Percentiles rank a stretch among this genome's conserved stretches.
phyloP scores from a whole-genome alignment of 2,329 filamentous ascomycete genomes.

The Phaeosphaeriaceae sp. region DNA sequence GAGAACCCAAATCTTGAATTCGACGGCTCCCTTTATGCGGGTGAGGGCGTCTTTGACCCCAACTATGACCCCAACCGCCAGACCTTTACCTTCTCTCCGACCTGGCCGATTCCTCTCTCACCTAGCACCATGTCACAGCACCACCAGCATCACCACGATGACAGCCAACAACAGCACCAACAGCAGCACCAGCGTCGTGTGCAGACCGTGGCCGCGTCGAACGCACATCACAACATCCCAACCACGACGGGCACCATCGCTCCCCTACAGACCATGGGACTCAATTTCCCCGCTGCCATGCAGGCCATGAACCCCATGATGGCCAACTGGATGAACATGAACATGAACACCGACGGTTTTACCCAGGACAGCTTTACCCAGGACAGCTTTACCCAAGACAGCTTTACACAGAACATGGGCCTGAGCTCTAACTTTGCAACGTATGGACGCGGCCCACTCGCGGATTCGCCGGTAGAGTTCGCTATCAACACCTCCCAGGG shows the following conservation, averaged over 20 bases:
- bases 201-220: constrained; percentile 35
- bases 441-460: constrained; percentile 49
- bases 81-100: constrained; percentile 38
- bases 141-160: constrained; percentile 9
- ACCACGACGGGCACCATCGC: constrained; percentile 37
- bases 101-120: constrained; percentile 49
- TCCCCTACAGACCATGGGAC: constrained; percentile 42
- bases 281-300: constrained; percentile 43
- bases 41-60: constrained; percentile 49
- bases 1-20: constrained; percentile 51
- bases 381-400: constrained; percentile 40
- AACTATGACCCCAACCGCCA: constrained; percentile 46
- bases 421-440: constrained; percentile 46
- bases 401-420: constrained; percentile 30
- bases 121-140: constrained; percentile 42
- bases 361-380: constrained; percentile 40
- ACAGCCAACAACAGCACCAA: constrained; percentile 22
- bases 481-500: constrained; percentile 48
- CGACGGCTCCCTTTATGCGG: constrained; percentile 42
- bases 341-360: constrained; percentile 45
- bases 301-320: constrained; percentile 44
- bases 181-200: constrained; percentile 36
- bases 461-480: constrained; percentile 56
- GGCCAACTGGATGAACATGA: constrained; percentile 54
- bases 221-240: constrained; percentile 25